phyloP scores from a whole-genome alignment of 306 rosid species.

The Pueraria montana region DNA sequence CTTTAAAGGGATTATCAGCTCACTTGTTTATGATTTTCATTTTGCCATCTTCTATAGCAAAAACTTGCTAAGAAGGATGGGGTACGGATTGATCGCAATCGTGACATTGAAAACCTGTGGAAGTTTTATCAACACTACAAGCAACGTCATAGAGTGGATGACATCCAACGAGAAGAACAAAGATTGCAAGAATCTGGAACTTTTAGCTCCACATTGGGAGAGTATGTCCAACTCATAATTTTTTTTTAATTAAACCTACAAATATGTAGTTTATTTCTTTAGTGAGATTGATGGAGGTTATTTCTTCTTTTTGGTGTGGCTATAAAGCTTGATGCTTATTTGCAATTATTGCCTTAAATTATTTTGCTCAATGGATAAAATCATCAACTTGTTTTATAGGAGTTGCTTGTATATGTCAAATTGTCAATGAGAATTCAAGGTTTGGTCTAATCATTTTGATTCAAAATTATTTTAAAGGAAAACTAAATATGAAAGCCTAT shows the following conservation, averaged over 20 bases:
- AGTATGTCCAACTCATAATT: slow-evolving; percentile 64
- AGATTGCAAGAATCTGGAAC: slow-evolving; percentile 87
- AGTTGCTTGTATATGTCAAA: slow-evolving; percentile 37
- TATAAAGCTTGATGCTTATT: slow-evolving; percentile 24
- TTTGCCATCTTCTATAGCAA: slow-evolving; percentile 68
- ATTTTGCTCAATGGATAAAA: slow-evolving; percentile 28
- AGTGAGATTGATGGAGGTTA: slow-evolving; percentile 17
- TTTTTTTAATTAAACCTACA: not conserved
- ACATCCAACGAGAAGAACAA: slow-evolving; percentile 82
- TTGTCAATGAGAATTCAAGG: slow-evolving; percentile 34
- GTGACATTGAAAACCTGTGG: slow-evolving; percentile 86
- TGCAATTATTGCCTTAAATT: slow-evolving; percentile 26
- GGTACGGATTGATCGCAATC: slow-evolving; percentile 77
- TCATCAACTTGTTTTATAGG: slow-evolving; percentile 21
- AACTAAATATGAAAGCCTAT: slow-evolving; percentile 29
- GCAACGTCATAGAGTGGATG: slow-evolving; percentile 78
- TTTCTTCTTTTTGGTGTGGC: slow-evolving; percentile 4
- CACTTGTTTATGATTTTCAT: slow-evolving; percentile 32
- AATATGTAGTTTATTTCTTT: slow-evolving; percentile 29
- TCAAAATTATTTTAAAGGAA: slow-evolving; percentile 4
- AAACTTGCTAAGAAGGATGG: slow-evolving; percentile 89
- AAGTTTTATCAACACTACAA: slow-evolving; percentile 84
- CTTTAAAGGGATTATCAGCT: slow-evolving; percentile 11
- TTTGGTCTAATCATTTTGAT: slow-evolving; percentile 18
- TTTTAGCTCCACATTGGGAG: slow-evolving; percentile 77